phyloP scores from a whole-genome alignment of 345 rosid species.

The Melaleuca quinquenervia region DNA sequence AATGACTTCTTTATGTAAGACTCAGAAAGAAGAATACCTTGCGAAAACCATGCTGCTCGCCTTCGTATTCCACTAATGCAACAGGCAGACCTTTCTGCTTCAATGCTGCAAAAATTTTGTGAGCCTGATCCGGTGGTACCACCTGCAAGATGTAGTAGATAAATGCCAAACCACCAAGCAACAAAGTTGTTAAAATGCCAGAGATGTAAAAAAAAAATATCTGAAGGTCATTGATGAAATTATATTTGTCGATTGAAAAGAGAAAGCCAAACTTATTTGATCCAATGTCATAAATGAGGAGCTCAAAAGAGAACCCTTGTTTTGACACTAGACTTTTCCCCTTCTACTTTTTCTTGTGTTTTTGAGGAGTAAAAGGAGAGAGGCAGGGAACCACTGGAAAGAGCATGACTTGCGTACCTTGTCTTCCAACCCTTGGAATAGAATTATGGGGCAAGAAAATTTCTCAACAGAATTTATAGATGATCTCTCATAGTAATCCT shows the following conservation, averaged over 20 bases:
- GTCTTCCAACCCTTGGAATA: conserved; percentile 93
- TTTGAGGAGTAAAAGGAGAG: not conserved
- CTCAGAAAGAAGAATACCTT: conserved; percentile 33
- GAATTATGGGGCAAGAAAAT: conserved; percentile 92
- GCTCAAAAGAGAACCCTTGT: not conserved
- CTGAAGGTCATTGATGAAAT: not conserved
- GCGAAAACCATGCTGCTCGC: conserved; percentile 94
- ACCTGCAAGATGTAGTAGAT: conserved; percentile 35
- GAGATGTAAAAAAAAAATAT: not conserved
- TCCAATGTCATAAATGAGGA: not conserved
- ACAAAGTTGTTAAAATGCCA: not conserved
- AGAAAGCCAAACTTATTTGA: not conserved
- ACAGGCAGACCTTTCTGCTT: conserved; percentile 85
- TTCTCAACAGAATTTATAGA: conserved; percentile 73
- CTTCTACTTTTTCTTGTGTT: not conserved
- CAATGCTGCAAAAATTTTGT: conserved; percentile 65
- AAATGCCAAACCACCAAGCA: not conserved
- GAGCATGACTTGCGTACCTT: conserved; percentile 31
- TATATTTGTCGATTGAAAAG: not conserved
- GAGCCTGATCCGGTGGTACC: conserved; percentile 85
- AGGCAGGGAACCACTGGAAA: not conserved
- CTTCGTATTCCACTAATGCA: conserved; percentile 92
- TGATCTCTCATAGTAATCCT: conserved; percentile 64
- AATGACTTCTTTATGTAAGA: not conserved
- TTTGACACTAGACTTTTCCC: not conserved